These are phyloP conservation scores for Theileria orientalis DNA, from an alignment of 169 alveolate species.

Conservation along the genomic window DNA sequence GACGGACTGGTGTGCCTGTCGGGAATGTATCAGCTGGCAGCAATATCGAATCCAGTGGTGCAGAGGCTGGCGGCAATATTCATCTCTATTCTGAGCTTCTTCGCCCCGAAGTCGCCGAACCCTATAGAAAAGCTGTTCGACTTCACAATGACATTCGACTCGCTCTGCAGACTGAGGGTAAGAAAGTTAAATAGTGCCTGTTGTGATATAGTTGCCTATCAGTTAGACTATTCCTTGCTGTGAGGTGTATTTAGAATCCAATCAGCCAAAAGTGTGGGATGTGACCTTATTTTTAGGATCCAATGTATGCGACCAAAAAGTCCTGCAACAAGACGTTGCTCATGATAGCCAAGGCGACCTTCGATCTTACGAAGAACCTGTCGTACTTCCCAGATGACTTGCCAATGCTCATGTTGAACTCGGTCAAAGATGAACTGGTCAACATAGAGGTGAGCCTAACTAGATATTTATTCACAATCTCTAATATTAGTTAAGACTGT, in stretches of 20 bases:
- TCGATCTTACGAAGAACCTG: slow-evolving; percentile 40
- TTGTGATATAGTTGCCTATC: slow-evolving; percentile 28
- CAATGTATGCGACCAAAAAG: slow-evolving; percentile 11
- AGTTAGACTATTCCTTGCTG: slow-evolving; percentile 22
- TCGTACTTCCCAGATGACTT: slow-evolving; percentile 43
- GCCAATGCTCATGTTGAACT: slow-evolving; percentile 61
- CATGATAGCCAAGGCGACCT: slow-evolving; percentile 55
- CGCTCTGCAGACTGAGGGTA: background rate
- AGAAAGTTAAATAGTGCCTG: background rate
- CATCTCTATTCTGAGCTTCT: background rate
- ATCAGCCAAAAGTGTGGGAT: background rate
- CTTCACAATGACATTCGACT: background rate
- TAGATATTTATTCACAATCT: no score
- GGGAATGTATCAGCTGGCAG: slow-evolving; percentile 56
- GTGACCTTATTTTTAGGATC: slow-evolving; percentile 34
- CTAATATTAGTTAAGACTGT: no score
- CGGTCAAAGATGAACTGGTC: slow-evolving; percentile 52
- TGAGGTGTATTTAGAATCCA: slow-evolving; percentile 40
- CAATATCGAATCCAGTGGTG: slow-evolving; percentile 14
- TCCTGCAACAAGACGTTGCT: slow-evolving; percentile 42
- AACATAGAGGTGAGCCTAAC: slow-evolving; percentile 9
- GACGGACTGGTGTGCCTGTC: slow-evolving; percentile 68
- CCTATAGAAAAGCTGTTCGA: background rate
- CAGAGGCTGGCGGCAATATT: background rate
- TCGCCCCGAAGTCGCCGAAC: background rate